These are phyloP conservation scores for Nyctanthes arbortristis DNA, from an alignment of 257 asterid species.

Conservation along the genomic window DNA sequence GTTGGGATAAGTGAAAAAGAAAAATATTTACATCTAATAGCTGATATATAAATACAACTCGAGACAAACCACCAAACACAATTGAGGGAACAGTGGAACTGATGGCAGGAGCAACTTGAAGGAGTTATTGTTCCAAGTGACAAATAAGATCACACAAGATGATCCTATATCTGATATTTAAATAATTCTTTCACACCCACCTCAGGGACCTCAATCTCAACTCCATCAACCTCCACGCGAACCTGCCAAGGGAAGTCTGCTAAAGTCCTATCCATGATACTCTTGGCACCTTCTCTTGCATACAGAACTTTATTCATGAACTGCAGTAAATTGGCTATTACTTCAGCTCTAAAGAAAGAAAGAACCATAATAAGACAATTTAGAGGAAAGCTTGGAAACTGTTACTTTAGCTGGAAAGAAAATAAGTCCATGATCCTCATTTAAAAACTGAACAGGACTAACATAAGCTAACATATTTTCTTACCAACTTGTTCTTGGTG, in stretches of 20 bases:
- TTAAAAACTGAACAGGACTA: conserved; percentile 3
- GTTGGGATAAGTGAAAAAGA: not conserved
- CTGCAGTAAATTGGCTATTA: conserved; percentile 52
- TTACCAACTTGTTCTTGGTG: no score
- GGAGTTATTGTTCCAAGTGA: not conserved
- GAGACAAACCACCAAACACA: not conserved
- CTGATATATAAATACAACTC: not conserved
- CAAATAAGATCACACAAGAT: not conserved
- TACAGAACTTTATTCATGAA: conserved; percentile 98
- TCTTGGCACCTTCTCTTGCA: conserved; percentile 98
- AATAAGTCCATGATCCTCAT: not conserved
- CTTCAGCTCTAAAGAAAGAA: no score
- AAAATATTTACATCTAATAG: not conserved
- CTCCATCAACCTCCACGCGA: conserved; percentile 94
- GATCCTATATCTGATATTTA: conserved; percentile 18
- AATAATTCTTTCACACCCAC: conserved; percentile 36
- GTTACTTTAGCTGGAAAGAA: not conserved
- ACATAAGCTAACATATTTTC: not conserved
- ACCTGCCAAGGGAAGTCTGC: conserved; percentile 96
- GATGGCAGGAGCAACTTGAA: not conserved
- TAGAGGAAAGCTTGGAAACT: not conserved
- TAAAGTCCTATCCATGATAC: conserved; percentile 88
- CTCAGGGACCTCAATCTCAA: conserved; percentile 95
- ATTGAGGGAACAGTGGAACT: not conserved
- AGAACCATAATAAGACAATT: conserved; percentile 6